phyloP scores from a whole-genome alignment of 1,284 basidiomycete species.

The Ustilago hordei region DNA sequence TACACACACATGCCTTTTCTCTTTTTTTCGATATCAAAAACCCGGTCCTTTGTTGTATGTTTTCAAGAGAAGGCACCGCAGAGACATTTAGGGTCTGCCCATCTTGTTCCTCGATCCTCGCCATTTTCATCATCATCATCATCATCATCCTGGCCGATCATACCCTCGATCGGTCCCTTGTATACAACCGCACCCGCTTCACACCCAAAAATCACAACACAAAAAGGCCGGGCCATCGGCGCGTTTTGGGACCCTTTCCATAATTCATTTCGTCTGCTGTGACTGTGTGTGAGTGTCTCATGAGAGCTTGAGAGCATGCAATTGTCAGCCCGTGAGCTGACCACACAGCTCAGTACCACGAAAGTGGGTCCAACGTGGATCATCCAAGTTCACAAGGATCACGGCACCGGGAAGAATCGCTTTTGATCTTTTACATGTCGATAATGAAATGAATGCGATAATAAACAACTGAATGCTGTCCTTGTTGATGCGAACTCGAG shows the following conservation, averaged over 20 bases:
- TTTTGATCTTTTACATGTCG: not conserved
- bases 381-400: no score
- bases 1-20: conserved; percentile 10
- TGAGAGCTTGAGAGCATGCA: not conserved
- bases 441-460: not conserved
- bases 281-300: not conserved
- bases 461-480: not conserved
- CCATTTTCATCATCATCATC: conserved; percentile 14
- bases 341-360: no score
- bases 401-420: no score
- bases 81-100: not conserved
- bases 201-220: conserved; percentile 34
- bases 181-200: conserved; percentile 29
- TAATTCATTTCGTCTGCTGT: not conserved
- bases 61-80: conserved; percentile 8
- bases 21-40: conserved; percentile 12
- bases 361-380: no score
- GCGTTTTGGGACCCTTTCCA: conserved; percentile 40
- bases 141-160: conserved; percentile 9
- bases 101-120: conserved; percentile 5
- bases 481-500: not conserved
- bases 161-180: conserved; percentile 14
- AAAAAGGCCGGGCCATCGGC: conserved; percentile 45
- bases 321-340: not conserved
- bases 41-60: conserved; percentile 47